A percentile compares a stretch with the other conserved stretches of the same genome.
phyloP scores from a whole-genome alignment of 441 rosid genomes.

The Gossypium schwendimanii region DNA sequence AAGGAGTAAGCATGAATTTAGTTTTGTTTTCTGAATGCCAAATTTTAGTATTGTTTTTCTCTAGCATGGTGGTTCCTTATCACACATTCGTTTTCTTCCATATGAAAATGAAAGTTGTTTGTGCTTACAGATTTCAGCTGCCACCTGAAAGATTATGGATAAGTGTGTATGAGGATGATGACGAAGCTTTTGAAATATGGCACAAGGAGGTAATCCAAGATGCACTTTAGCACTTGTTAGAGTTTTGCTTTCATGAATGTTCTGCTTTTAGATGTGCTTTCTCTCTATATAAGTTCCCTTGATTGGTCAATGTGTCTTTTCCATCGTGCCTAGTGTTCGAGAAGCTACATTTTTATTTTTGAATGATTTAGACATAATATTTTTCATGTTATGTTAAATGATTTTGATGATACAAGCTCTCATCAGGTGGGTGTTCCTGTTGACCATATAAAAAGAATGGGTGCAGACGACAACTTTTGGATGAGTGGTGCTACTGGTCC shows the following conservation, averaged over 20 bases:
- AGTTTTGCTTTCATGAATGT: not conserved
- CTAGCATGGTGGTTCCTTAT: not conserved
- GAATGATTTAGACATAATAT: not conserved
- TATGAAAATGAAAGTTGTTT: constrained; percentile 9
- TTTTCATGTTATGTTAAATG: constrained; percentile 3
- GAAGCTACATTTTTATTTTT: not conserved
- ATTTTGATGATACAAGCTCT: constrained; percentile 9
- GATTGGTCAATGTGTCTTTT: not conserved
- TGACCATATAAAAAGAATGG: constrained; percentile 80
- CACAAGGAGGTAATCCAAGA: constrained; percentile 46
- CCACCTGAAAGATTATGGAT: constrained; percentile 71
- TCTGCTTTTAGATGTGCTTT: not conserved
- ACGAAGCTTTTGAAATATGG: constrained; percentile 86
- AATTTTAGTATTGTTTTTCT: constrained; percentile 9
- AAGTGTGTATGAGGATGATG: constrained; percentile 76
- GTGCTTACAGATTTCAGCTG: constrained; percentile 47
- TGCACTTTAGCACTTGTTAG: constrained; percentile 6
- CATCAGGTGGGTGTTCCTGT: constrained; percentile 69
- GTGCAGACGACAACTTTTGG: constrained; percentile 93
- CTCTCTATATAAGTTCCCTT: not conserved
- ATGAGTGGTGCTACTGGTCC: constrained; percentile 89
- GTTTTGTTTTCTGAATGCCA: constrained; percentile 9
- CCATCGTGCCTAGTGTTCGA: not conserved
- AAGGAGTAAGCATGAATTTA: constrained; percentile 42
- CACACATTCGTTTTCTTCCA: not conserved